Conservation (phyloP, 495 filamentous ascomycete species). For the Lentithecium fluviatile region DNA sequence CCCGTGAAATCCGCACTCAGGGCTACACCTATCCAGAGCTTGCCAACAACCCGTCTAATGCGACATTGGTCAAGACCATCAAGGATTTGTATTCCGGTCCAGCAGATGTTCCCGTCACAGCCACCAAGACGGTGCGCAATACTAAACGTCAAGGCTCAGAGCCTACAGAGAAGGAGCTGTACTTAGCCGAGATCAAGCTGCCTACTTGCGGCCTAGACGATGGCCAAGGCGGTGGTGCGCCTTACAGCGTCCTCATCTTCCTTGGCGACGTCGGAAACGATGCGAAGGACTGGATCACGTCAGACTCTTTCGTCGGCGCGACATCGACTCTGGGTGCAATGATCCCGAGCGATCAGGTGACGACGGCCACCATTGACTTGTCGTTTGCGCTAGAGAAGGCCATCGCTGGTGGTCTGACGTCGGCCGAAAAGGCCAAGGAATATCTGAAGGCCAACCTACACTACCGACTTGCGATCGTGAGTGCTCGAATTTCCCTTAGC, state of each 20-base stretch:
- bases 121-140: not conserved
- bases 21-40: conserved; percentile 54
- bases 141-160: not conserved
- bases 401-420: conserved; percentile 41
- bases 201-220: conserved; percentile 54
- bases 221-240: conserved; percentile 16
- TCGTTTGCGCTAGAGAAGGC: conserved; percentile 50
- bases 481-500: not conserved
- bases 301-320: conserved; percentile 52
- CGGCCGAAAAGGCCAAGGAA: conserved; percentile 41
- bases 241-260: conserved; percentile 61
- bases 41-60: conserved; percentile 32
- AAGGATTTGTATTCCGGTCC: conserved; percentile 6
- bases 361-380: conserved; percentile 54
- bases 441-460: conserved; percentile 50
- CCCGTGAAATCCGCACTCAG: conserved; percentile 37
- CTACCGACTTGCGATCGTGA: conserved; percentile 42
- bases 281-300: conserved; percentile 45
- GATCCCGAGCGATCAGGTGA: conserved; percentile 38
- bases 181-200: conserved; percentile 59
- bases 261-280: conserved; percentile 50
- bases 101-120: not conserved
- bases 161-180: conserved; percentile 31
- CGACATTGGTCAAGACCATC: conserved; percentile 8
- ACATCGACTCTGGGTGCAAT: conserved; percentile 48